A percentile compares a stretch with the other conserved stretches of the same genome.
Evolutionary conservation across 2,329 filamentous ascomycete genomes (phyloP).

Genomic region (Orbilia oligospora): DNA sequence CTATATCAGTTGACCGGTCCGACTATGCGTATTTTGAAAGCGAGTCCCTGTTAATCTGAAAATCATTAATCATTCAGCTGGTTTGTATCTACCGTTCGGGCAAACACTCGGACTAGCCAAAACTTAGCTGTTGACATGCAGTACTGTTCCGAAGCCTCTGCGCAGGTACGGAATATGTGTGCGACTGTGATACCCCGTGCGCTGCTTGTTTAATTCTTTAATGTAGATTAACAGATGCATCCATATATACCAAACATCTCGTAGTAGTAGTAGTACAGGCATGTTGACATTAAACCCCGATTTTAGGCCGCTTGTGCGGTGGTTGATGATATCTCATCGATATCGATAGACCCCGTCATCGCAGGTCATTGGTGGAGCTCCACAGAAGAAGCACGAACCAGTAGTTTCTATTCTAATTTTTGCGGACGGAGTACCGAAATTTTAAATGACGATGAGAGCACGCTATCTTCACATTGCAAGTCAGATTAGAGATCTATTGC

Average conservation of each 20-base stretch:
- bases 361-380: constrained; percentile 43
- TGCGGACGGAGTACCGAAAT: constrained; percentile 48
- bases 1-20: constrained; percentile 60
- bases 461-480: constrained; percentile 45
- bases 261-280: constrained; percentile 43
- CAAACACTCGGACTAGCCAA: constrained; percentile 29
- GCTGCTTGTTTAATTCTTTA: constrained; percentile 7
- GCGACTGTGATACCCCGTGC: constrained; percentile 40
- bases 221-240: constrained; percentile 43
- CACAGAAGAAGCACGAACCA: constrained; percentile 26
- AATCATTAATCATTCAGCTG: constrained; percentile 35
- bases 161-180: constrained; percentile 51
- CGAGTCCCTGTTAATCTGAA: constrained; percentile 50
- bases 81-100: constrained; percentile 12
- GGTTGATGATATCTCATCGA: constrained; percentile 31
- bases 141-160: constrained; percentile 38
- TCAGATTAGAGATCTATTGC: constrained; percentile 57
- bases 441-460: constrained; percentile 33
- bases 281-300: constrained; percentile 36
- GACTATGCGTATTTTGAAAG: constrained; percentile 59
- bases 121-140: constrained; percentile 31
- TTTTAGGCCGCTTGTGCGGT: constrained; percentile 15
- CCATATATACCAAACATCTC: constrained; percentile 56
- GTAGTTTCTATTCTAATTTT: constrained; percentile 19
- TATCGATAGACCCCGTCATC: constrained; percentile 22